Base-by-base conservation (phyloP, 225 moss, liverwort and hornwort genomes). In the Bryum argenteum region DNA sequence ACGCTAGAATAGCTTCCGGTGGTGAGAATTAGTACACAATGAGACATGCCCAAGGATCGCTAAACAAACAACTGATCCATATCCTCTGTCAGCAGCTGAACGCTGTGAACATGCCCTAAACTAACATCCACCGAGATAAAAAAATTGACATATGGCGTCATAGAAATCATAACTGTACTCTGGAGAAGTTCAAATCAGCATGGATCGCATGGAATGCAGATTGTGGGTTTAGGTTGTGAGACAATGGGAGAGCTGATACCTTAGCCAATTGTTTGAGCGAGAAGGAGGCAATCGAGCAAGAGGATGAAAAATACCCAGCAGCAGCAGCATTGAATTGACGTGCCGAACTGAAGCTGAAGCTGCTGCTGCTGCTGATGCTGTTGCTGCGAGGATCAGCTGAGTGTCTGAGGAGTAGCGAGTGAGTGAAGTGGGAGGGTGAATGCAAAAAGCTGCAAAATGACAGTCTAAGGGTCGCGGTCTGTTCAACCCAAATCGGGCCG, bases 381-480 rank as follows among this genome's bases (percentile, higher is more conserved):
- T 10, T 44, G 44, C 9, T 44, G 45, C 45, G 45, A 45, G 45
- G 45, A 45, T 3, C 4, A 47, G 45, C 45, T 47, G 17, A 48
- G 48, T 45, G 44, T 10, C 1, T 44, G 12, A 45, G 33, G 33
- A 33, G 33, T 33, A 33, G 48, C 48, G 48, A 48, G 48, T 48
- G 48, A 48, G 48, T 48, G 17, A 17, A 48, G 48, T 2, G 48
- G 48, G 48, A 48, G 48, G 48, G 48, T 48, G 48, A 17, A 48
- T 48, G 48, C 8, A 17, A 72, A 58, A 23, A 61, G 42, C 11
- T 73, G 20, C 11, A 14, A 28, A 8, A 3, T 3, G 28, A 47
- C 28, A 59, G 18, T 50, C 12, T 17, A 81, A 81, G 0, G 74
- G 54, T 74, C 3, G 11, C n/a, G 1, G 9, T 71, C 74, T 47